Evolutionary conservation across 2,329 filamentous ascomycete genomes (phyloP), one percentile per base, ranked within the genome.

Genomic region (Colletotrichum sp.): DNA sequence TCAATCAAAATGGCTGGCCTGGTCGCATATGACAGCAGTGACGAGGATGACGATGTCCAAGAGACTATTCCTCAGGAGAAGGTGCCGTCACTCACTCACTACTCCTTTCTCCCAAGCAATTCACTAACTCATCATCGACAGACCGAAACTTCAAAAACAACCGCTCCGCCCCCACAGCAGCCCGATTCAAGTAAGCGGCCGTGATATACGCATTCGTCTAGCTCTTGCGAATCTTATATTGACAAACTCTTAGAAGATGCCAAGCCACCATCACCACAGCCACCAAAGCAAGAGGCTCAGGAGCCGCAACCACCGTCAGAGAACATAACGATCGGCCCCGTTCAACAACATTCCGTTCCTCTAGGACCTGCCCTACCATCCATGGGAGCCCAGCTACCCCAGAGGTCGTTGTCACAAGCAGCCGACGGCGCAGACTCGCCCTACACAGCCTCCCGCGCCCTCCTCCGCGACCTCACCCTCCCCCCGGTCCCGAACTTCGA

Each of bases 391-490:
- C 74, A 69, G 6, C 9, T 26, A 9, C 62, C 24, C 4, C 68
- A 79, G 44, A 69, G 24, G 73, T 7, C 77, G 75, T 60, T 79
- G 3, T 77, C 79, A 52, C 78, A 81, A 28, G 62, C 62, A 36
- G 55, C 65, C 49, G 62, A 75, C 16, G 30, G 32, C 18, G 84
- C 88, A 5, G 81, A 81, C n/a, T 96, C 94, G 2, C 94, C 94
- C 2, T 95, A 95, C 85, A 91, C 93, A 2, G 86, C 90, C 63
- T 90, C 89, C 76, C 92, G 94, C 78, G 88, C 91, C 32, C 85
- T 92, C 26, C 86, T 95, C 18, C 93, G 93, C 79, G 90, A 93
- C 80, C 90, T 96, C 57, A 97, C 95, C 28, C 89, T 96, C 59
- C 95, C 95, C 4, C 88, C 92, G 4, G 85, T 93, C 6, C 92